phyloP scores from a whole-genome alignment of 1,139 yeast species.

The Eremothecium gossypii region DNA sequence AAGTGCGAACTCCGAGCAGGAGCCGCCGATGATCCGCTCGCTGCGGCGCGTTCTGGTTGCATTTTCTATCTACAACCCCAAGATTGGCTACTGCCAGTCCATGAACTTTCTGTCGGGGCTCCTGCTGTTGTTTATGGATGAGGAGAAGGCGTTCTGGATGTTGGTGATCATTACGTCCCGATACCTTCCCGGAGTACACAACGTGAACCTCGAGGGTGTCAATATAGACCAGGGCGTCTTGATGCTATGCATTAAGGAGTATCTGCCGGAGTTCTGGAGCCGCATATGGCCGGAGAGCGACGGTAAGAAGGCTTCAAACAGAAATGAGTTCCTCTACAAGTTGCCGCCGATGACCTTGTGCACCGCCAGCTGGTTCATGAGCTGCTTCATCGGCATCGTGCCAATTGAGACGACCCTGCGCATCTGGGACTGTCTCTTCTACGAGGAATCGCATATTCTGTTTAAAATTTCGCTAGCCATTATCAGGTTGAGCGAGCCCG shows the following conservation, averaged over 20 bases:
- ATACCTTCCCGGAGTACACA: constrained; percentile 87
- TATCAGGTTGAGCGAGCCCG: constrained; percentile 69
- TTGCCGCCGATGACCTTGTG: constrained; percentile 88
- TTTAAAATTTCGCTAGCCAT: constrained; percentile 78
- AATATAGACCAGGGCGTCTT: constrained; percentile 92
- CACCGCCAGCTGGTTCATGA: constrained; percentile 97
- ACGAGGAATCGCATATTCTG: constrained; percentile 80
- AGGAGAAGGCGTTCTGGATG: constrained; percentile 93
- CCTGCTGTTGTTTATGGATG: constrained; percentile 71
- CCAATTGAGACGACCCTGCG: constrained; percentile 83
- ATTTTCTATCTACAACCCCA: constrained; percentile 79
- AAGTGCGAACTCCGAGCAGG: constrained; percentile 31
- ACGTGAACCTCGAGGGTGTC: constrained; percentile 83
- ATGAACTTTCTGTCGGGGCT: constrained; percentile 86
- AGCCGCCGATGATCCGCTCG: constrained; percentile 58
- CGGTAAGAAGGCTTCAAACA: constrained; percentile 11
- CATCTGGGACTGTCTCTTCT: constrained; percentile 91
- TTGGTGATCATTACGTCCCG: constrained; percentile 78
- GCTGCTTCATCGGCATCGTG: constrained; percentile 75
- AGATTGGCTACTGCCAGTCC: constrained; percentile 92
- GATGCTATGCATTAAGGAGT: constrained; percentile 76
- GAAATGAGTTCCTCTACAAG: constrained; percentile 59
- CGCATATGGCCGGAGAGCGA: constrained; percentile 31
- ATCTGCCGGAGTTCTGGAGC: constrained; percentile 74
- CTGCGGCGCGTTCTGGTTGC: constrained; percentile 74